Evolutionary conservation across 2,329 filamentous ascomycete genomes (phyloP).

Genomic region (Dactylellina drechsleri): DNA sequence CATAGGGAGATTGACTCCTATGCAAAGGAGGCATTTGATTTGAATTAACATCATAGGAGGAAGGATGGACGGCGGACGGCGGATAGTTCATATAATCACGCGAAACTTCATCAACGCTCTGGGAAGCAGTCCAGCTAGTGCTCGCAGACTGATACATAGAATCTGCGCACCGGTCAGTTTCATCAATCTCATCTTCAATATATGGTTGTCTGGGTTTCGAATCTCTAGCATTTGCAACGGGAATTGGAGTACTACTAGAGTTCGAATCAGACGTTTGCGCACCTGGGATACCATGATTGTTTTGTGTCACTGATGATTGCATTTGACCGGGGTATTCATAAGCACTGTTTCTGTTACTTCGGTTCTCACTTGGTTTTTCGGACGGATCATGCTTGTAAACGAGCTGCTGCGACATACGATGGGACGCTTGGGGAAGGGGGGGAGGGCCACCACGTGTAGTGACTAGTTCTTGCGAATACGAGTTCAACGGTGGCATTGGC

Average conservation of each 20-base stretch:
- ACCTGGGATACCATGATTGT: conserved; percentile 54
- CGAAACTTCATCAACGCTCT: conserved; percentile 46
- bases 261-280: conserved; percentile 50
- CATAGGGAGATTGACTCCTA: conserved; percentile 34
- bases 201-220: conserved; percentile 52
- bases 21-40: conserved; percentile 25
- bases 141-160: conserved; percentile 51
- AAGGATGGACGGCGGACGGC: conserved; percentile 18
- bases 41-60: conserved; percentile 34
- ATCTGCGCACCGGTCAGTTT: conserved; percentile 54
- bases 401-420: conserved; percentile 50
- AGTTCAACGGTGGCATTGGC: conserved; percentile 46
- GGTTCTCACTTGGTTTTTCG: conserved; percentile 50
- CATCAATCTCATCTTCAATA: conserved; percentile 54
- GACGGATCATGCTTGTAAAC: conserved; percentile 52
- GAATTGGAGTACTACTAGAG: conserved; percentile 25
- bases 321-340: conserved; percentile 36
- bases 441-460: conserved; percentile 31
- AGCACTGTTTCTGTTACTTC: conserved; percentile 49
- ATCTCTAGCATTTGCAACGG: conserved; percentile 37
- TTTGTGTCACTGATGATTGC: conserved; percentile 26
- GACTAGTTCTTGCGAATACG: conserved; percentile 49
- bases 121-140: conserved; percentile 36
- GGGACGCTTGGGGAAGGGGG: conserved; percentile 37
- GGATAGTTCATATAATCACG: conserved; percentile 47